These are phyloP conservation scores for Physaria fendleri DNA, from an alignment of 345 rosid genomes.

Conservation along the genomic window DNA sequence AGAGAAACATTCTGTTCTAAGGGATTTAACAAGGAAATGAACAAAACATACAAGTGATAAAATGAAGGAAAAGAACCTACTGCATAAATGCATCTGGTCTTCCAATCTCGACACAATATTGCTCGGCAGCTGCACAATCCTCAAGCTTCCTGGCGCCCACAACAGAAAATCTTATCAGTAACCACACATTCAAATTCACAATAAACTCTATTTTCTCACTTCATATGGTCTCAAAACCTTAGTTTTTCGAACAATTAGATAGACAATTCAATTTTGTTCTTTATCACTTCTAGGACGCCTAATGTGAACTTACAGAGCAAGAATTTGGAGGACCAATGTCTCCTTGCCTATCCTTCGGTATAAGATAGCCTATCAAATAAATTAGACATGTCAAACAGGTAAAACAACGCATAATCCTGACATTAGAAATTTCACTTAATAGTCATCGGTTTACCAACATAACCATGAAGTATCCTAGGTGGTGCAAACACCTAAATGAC, in stretches of 20 bases:
- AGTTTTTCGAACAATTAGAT: neutral
- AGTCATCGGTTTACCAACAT: neutral
- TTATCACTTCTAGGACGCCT: neutral
- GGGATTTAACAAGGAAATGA: slow-evolving; percentile 19
- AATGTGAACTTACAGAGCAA: slow-evolving; percentile 69
- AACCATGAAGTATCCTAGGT: neutral
- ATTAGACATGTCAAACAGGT: slow-evolving; percentile 20
- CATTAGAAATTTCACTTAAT: neutral
- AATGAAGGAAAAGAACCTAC: slow-evolving; percentile 41
- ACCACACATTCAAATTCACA: slow-evolving; percentile 1
- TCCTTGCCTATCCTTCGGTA: slow-evolving; percentile 94
- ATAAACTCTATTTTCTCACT: neutral
- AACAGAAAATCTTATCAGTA: slow-evolving; percentile 16
- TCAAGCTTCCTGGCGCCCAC: slow-evolving; percentile 70
- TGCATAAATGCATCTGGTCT: slow-evolving; percentile 99
- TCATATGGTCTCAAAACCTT: slow-evolving; percentile 1
- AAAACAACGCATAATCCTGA: neutral
- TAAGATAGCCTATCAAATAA: slow-evolving; percentile 64
- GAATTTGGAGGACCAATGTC: slow-evolving; percentile 83
- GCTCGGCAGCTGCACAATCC: slow-evolving; percentile 97
- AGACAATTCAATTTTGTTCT: neutral
- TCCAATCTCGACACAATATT: slow-evolving; percentile 96
- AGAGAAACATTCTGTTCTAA: slow-evolving; percentile 6
- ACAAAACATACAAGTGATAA: slow-evolving; percentile 1
- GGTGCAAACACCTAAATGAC: neutral